phyloP scores from a whole-genome alignment of 2,329 filamentous ascomycete species.

The Penicillium sp. region DNA sequence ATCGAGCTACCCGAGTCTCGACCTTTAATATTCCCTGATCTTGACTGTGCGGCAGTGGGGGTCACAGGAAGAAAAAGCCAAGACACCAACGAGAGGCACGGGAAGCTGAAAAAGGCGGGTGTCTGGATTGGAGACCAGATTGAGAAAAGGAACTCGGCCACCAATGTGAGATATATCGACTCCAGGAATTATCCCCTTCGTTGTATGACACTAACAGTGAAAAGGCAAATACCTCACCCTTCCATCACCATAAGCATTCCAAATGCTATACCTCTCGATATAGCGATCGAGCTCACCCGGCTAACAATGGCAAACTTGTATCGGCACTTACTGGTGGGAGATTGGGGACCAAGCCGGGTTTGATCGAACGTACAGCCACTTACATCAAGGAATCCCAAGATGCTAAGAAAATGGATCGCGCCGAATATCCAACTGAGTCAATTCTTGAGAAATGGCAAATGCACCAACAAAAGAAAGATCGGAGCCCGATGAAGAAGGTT shows the following conservation, averaged over 20 bases:
- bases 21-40: constrained; percentile 15
- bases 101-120: constrained; percentile 7
- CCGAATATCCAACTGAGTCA: neutral
- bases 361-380: neutral
- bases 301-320: constrained; percentile 15
- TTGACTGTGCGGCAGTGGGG: constrained; percentile 7
- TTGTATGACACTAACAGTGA: neutral
- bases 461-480: neutral
- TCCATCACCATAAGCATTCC: too few species aligned
- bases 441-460: neutral
- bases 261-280: too few species aligned
- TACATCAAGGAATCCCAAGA: neutral
- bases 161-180: neutral
- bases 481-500: neutral
- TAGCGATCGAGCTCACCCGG: too few species aligned
- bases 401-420: neutral
- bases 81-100: neutral
- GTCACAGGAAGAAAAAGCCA: neutral
- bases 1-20: constrained; percentile 16
- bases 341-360: neutral
- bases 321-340: constrained; percentile 16
- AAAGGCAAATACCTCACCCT: neutral
- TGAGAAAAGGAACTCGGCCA: neutral
- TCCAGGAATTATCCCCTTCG: too few species aligned
- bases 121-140: neutral